These are phyloP conservation scores for Nadsonia fulvescens DNA, from an alignment of 805 yeast genomes.

Conservation along the genomic window DNA sequence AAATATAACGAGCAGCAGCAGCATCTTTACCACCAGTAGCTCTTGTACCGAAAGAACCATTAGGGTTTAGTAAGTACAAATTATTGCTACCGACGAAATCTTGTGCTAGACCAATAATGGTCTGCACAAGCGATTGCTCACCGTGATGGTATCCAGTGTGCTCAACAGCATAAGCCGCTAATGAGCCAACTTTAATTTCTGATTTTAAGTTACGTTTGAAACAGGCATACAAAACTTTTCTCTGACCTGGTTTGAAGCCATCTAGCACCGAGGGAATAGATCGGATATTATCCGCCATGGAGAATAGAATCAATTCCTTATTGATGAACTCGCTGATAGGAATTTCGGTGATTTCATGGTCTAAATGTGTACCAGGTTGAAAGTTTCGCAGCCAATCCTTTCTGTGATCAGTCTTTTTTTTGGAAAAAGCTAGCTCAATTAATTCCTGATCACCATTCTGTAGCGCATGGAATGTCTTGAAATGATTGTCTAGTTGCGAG, in stretches of 20 bases:
- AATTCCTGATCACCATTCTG: slow-evolving; percentile 52
- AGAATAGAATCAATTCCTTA: slow-evolving; percentile 82
- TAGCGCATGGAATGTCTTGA: slow-evolving; percentile 68
- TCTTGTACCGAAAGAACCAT: slow-evolving; percentile 92
- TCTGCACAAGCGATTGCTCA: slow-evolving; percentile 70
- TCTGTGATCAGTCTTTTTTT: slow-evolving; percentile 90
- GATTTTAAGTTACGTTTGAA: slow-evolving; percentile 58
- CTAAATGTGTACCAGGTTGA: slow-evolving; percentile 81
- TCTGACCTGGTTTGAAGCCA: slow-evolving; percentile 93
- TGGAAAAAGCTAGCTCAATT: slow-evolving; percentile 86
- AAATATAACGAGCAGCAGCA: slow-evolving; percentile 94
- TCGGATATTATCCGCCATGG: slow-evolving; percentile 91
- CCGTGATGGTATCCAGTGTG: slow-evolving; percentile 93
- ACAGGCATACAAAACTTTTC: slow-evolving; percentile 80
- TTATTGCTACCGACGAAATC: slow-evolving; percentile 88
- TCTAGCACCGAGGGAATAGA: slow-evolving; percentile 89
- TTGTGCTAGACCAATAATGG: slow-evolving; percentile 88
- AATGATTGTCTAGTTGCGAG: slow-evolving; percentile 64
- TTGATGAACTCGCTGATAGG: slow-evolving; percentile 90
- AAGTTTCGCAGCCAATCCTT: slow-evolving; percentile 91
- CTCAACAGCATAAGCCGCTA: slow-evolving; percentile 78
- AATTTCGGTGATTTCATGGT: slow-evolving; percentile 53
- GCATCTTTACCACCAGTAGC: slow-evolving; percentile 96
- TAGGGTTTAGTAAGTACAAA: slow-evolving; percentile 66
- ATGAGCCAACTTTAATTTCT: slow-evolving; percentile 79